Evolutionary conservation across 2,329 filamentous ascomycete species (phyloP), one percentile per base, ranked within the genome.

Genomic region (Xylariaceae sp.): DNA sequence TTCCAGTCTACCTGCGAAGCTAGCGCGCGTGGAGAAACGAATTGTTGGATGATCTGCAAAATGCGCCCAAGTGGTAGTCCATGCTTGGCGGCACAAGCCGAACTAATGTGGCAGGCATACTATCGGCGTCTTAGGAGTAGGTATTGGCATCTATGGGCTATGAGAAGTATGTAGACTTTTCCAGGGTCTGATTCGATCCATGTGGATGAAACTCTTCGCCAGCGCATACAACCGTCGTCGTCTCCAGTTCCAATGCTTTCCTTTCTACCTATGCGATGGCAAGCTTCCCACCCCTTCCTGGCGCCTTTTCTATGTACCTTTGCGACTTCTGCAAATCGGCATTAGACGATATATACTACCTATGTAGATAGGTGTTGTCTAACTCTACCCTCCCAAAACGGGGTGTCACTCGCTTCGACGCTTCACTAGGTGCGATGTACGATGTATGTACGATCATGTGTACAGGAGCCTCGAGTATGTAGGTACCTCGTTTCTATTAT

Each of bases 161-260:
- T 64, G 57, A 60, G 63, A 66, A 63, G 55, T 59, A 66, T 62
- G 55, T 59, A 60, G 61, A 56, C 51, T 56, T 61, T 58, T 48
- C 60, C 59, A 57, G 66, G 64, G 63, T 61, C 59, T 68, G 67
- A 70, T 70, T 70, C 65, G 67, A 68, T 65, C 63, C 65, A 65
- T 61, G 65, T 64, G 60, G 65, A 65, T 67, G 61, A 65, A 69
- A 65, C 66, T 68, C 54, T 51, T 59, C 63, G 67, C 68, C 68
- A 70, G 66, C 68, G 67, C 68, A 70, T 69, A 67, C 64, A 59
- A 9, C 9, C 9, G 64, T 55, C 60, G 61, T 57, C 54, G 41
- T 61, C 56, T 56, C 57, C 56, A 61, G 50, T 60, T 58, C 54
- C 41, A 59, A 59, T 58, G 41, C 52, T 40, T 57, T 60, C 51